Percentiles rank a stretch among this genome's conserved stretches.
phyloP scores from a whole-genome alignment of 2,329 filamentous ascomycete genomes.

The Neobulgaria alba region DNA sequence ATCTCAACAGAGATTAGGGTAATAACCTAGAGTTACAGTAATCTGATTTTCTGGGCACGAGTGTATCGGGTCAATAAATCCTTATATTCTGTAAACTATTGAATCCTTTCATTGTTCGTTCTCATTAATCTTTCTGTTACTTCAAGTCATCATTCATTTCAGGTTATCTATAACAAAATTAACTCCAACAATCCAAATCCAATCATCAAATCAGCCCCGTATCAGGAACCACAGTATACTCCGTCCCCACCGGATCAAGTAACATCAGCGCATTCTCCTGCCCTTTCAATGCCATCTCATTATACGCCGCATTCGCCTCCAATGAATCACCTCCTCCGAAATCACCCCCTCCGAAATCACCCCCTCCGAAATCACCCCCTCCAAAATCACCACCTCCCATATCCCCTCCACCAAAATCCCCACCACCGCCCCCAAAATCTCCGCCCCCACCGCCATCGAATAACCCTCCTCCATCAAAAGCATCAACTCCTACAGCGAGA shows the following conservation, averaged over 20 bases:
- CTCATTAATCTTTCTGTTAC: too few species aligned
- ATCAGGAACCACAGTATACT: neutral
- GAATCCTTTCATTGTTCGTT: too few species aligned
- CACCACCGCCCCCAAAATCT: neutral
- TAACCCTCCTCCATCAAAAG: conserved; percentile 1
- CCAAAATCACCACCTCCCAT: neutral
- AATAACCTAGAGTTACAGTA: too few species aligned
- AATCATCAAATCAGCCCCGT: too few species aligned
- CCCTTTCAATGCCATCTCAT: conserved; percentile 1
- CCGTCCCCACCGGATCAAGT: conserved; percentile 4
- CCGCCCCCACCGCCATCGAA: conserved; percentile 2
- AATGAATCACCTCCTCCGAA: neutral
- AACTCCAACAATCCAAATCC: too few species aligned
- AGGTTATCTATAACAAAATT: too few species aligned
- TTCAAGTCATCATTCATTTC: too few species aligned
- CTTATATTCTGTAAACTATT: too few species aligned
- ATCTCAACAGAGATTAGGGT: too few species aligned
- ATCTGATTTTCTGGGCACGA: too few species aligned
- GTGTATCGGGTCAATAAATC: too few species aligned
- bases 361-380: neutral
- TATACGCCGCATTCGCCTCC: conserved; percentile 1
- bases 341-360: neutral
- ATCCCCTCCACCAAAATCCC: neutral
- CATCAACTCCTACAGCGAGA: conserved; percentile 2
- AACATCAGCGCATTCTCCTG: conserved; percentile 3